Evolutionary conservation across 2,329 filamentous ascomycete genomes (phyloP), one percentile per base, ranked within the genome.

Genomic region (Colletotrichum tanaceti): DNA sequence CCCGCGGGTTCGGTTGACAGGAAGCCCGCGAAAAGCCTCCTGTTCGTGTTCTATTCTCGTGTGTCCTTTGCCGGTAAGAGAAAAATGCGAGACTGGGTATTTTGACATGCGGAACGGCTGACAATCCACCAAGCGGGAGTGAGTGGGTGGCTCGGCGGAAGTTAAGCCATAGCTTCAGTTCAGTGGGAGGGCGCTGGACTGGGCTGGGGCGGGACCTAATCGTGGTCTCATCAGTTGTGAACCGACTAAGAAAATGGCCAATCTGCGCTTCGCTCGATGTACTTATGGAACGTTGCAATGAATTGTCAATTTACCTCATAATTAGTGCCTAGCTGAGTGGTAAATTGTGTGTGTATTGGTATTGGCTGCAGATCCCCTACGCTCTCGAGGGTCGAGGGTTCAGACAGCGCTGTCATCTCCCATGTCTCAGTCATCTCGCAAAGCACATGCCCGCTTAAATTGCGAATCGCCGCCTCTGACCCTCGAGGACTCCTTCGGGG

Each of bases 351-450:
- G 24, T 24, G 24, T 24, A 24, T 24, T 24, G 24, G 28, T 2
- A 32, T 32, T 32, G 9, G 28, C 28, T 2, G 10, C 2, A 20
- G 18, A 9, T 16, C 24, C n/a, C 32, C 11, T 24, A 32, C 7
- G 47, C 22, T 3, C 22, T 50, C 14, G 14, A 14, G 28, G 24
- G 6, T 54, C 50, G 18, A 24, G 55, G 28, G 43, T 20, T 35
- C 41, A 35, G 24, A 20, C 22, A 5, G 16, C 35, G 28, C 43
- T 24, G 47, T 63, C 38, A 66, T 46, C 43, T 61, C 46, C 35
- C 39, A 18, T 68, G 65, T 68, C 65, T 68, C 65, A 39, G 49
- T 68, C 44, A 65, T 68, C 58, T 68, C 62, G 43, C 54, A 59
- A 18, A 35, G 61, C 35, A 52, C 65, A 68, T 68, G 55, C 62